Evolutionary conservation across 352 stramenopile genomes (phyloP).

Genomic region (Aphanomyces euteiches): DNA sequence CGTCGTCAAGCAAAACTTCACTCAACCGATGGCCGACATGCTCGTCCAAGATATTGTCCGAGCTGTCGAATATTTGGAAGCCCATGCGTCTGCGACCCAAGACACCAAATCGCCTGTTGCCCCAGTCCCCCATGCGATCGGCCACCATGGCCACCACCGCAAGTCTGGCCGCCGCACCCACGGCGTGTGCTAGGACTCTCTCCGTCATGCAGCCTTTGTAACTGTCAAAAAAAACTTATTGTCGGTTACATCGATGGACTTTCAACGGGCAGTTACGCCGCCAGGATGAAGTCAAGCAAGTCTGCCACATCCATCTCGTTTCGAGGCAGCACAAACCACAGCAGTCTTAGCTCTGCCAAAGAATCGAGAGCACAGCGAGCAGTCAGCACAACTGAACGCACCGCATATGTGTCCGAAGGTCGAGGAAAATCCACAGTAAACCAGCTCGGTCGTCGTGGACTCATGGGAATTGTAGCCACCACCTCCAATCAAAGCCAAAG

Average conservation of each 20-base stretch:
- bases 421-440: too few relatives aligned
- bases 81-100: background rate
- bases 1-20: constrained; percentile 89
- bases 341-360: too few relatives aligned
- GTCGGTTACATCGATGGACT: too few relatives aligned
- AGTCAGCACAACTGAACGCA: too few relatives aligned
- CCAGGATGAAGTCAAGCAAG: too few relatives aligned
- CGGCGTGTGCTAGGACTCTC: constrained; percentile 60
- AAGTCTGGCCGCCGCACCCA: constrained; percentile 71
- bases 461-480: background rate
- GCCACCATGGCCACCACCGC: constrained; percentile 64
- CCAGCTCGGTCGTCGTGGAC: background rate
- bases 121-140: constrained; percentile 9
- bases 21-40: constrained; percentile 85
- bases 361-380: too few relatives aligned
- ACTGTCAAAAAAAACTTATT: too few relatives aligned
- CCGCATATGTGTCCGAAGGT: too few relatives aligned
- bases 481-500: background rate
- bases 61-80: constrained; percentile 70
- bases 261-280: too few relatives aligned
- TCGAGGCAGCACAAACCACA: too few relatives aligned
- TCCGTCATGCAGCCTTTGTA: too few relatives aligned
- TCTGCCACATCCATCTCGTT: too few relatives aligned
- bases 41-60: constrained; percentile 83
- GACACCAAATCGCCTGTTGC: background rate